phyloP scores from a whole-genome alignment of 768 basidiomycete species.

The Leccinum subtestaceum region DNA sequence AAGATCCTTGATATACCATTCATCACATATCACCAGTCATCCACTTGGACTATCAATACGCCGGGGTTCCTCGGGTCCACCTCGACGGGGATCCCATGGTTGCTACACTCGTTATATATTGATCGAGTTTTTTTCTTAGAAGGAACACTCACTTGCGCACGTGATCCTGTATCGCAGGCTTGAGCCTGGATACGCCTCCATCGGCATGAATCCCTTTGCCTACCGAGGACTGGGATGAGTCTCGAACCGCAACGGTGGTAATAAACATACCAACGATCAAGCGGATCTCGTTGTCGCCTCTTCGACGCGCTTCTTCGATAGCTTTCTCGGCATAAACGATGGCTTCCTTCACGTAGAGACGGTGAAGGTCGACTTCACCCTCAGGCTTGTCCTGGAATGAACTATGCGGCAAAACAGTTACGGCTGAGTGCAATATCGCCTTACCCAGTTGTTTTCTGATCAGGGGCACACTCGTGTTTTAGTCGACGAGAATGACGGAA shows the following conservation, averaged over 20 bases:
- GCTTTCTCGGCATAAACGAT: conserved; percentile 69
- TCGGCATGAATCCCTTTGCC: conserved; percentile 89
- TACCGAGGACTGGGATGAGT: conserved; percentile 21
- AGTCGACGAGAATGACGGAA: background rate
- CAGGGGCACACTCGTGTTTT: background rate
- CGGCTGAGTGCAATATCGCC: background rate
- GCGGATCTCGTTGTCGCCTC: conserved; percentile 60
- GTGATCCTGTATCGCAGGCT: conserved; percentile 83
- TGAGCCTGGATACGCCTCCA: conserved; percentile 74
- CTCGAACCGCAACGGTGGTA: background rate
- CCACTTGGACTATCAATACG: conserved; percentile 67
- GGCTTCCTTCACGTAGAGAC: conserved; percentile 90
- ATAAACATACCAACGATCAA: conserved; percentile 77
- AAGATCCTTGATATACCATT: background rate
- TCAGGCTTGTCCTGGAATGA: conserved; percentile 50
- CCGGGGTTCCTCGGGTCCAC: conserved; percentile 81
- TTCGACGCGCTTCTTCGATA: conserved; percentile 57
- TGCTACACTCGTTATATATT: conserved; percentile 18
- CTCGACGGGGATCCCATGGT: conserved; percentile 61
- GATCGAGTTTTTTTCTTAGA: background rate
- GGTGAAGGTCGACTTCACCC: conserved; percentile 85
- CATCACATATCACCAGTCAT: background rate
- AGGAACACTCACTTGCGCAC: conserved; percentile 62
- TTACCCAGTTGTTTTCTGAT: conserved; percentile 73
- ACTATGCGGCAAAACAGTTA: background rate